Evolutionary conservation across 208 protist genomes (phyloP).

Genomic region (Leptomonas seymouri): DNA sequence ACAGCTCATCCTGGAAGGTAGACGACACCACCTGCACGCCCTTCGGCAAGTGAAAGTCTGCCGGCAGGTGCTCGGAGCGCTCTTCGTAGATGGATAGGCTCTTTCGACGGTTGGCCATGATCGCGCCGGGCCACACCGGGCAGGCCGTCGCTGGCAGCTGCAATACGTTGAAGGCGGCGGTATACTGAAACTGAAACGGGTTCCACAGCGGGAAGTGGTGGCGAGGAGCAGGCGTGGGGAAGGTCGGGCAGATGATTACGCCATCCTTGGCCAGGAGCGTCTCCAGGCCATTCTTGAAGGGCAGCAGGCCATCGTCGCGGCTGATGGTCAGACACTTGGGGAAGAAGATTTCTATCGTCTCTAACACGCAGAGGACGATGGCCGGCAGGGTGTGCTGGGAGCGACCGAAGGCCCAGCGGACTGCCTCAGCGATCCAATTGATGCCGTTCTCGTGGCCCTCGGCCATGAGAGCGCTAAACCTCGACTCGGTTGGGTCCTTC

Average conservation of each 20-base stretch:
- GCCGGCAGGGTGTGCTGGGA: constrained; percentile 80
- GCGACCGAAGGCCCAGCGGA: constrained; percentile 62
- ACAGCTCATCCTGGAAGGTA: constrained; percentile 70
- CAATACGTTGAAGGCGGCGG: constrained; percentile 85
- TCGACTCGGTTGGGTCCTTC: constrained; percentile 60
- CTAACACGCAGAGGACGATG: constrained; percentile 70
- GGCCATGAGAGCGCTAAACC: constrained; percentile 68
- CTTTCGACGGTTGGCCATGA: constrained; percentile 32
- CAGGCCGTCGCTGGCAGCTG: constrained; percentile 78
- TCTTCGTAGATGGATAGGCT: constrained; percentile 32
- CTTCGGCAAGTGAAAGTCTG: constrained; percentile 77
- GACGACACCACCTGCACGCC: constrained; percentile 82
- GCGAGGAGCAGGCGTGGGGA: constrained; percentile 64
- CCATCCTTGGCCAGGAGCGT: constrained; percentile 65
- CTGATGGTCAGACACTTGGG: constrained; percentile 49
- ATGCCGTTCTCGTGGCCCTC: constrained; percentile 43
- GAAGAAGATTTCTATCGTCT: constrained; percentile 49
- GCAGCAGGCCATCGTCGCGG: constrained; percentile 23
- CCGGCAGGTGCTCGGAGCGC: constrained; percentile 34
- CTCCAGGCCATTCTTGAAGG: constrained; percentile 75
- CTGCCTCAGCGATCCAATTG: constrained; percentile 63
- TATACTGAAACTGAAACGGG: constrained; percentile 88
- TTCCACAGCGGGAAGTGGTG: constrained; percentile 75
- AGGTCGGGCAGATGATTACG: constrained; percentile 75
- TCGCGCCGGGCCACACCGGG: constrained; percentile 64